A percentile compares a stretch with the other conserved stretches of the same genome.
phyloP scores from a whole-genome alignment of 2,329 filamentous ascomycete genomes.

The Ceratocystiopsis brevicomis region DNA sequence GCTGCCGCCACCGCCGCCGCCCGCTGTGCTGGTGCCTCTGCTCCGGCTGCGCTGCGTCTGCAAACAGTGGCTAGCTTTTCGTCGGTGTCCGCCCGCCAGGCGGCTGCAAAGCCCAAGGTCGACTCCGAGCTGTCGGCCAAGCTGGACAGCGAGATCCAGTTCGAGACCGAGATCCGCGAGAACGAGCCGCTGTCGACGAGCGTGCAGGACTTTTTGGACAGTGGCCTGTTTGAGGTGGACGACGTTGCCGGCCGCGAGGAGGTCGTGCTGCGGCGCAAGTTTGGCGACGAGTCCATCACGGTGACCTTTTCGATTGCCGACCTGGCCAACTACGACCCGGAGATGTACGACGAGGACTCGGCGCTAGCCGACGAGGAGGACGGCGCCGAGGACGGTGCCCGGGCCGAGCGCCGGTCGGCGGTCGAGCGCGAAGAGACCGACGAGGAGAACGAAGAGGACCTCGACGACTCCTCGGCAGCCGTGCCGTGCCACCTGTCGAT shows the following conservation, averaged over 20 bases:
- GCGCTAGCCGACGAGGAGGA: conserved; percentile 34
- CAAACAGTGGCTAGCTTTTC: conserved; percentile 20
- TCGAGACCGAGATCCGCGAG: conserved; percentile 67
- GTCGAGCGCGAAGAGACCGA: conserved; percentile 36
- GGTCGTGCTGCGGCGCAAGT: conserved; percentile 63
- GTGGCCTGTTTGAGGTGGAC: conserved; percentile 63
- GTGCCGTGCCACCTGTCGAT: conserved; percentile 74
- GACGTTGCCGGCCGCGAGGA: conserved; percentile 76
- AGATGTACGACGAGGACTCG: conserved; percentile 36
- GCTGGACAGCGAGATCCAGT: conserved; percentile 63
- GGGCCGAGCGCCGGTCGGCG: conserved; percentile 19
- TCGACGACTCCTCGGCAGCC: conserved; percentile 29
- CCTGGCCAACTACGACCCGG: conserved; percentile 46
- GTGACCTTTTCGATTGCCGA: conserved; percentile 74
- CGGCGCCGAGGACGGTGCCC: conserved; percentile 16
- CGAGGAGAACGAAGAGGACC: conserved; percentile 34
- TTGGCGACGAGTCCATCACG: conserved; percentile 62
- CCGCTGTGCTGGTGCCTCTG: conserved; percentile 18
- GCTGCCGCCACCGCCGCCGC: background rate
- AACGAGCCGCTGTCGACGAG: conserved; percentile 53
- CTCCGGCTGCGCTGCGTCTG: background rate
- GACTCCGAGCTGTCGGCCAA: conserved; percentile 73
- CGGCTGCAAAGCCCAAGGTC: conserved; percentile 25
- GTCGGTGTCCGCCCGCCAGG: conserved; percentile 24
- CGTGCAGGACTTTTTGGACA: conserved; percentile 76